Evolutionary conservation across 2,329 filamentous ascomycete species (phyloP).

Genomic region (Ustulina deusta): DNA sequence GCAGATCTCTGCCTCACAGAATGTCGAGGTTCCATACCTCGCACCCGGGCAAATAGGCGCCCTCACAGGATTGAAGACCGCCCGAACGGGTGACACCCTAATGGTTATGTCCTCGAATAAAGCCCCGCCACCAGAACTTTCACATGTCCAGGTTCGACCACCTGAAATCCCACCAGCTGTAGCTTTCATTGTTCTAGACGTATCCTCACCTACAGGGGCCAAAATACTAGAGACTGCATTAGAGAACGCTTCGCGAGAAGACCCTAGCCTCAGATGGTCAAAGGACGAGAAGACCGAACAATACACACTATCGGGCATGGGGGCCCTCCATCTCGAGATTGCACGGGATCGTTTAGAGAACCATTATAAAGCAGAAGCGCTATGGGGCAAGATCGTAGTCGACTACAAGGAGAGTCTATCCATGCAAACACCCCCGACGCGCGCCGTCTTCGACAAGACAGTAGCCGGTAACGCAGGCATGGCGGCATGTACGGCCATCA

Average conservation of each 20-base stretch:
- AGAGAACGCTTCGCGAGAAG: conserved; percentile 84
- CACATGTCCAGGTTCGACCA: conserved; percentile 83
- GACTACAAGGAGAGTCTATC: conserved; percentile 90
- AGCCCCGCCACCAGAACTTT: conserved; percentile 75
- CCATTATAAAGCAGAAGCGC: conserved; percentile 86
- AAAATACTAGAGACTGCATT: conserved; percentile 83
- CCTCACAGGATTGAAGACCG: conserved; percentile 87
- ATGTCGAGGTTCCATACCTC: conserved; percentile 84
- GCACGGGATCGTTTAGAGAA: conserved; percentile 88
- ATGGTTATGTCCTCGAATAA: conserved; percentile 75
- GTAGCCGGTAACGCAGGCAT: conserved; percentile 84
- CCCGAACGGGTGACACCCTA: conserved; percentile 94
- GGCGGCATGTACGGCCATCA: conserved; percentile 76
- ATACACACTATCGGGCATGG: conserved; percentile 95
- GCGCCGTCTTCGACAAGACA: conserved; percentile 78
- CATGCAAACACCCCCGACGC: conserved; percentile 65
- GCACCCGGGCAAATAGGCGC: conserved; percentile 92
- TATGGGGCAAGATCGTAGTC: conserved; percentile 93
- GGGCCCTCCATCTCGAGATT: conserved; percentile 93
- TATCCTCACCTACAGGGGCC: conserved; percentile 79
- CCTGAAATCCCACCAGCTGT: conserved; percentile 93
- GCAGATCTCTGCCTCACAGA: conserved; percentile 90
- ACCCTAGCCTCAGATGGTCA: conserved; percentile 88
- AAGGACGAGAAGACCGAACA: conserved; percentile 91
- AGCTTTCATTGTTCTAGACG: conserved; percentile 95